phyloP scores from a whole-genome alignment of 2,329 filamentous ascomycete genomes.

The Mollisia scopiformis region DNA sequence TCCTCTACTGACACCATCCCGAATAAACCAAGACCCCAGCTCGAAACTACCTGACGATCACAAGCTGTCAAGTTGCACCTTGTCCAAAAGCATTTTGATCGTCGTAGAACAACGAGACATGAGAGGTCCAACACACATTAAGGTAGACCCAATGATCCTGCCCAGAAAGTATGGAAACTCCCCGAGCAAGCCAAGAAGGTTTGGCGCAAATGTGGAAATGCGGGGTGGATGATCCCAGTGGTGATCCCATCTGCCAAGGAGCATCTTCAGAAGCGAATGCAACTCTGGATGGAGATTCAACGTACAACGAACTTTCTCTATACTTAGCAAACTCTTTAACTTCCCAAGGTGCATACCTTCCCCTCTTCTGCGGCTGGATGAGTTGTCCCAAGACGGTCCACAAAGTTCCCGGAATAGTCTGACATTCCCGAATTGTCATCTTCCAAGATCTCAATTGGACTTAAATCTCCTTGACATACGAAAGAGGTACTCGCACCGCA shows the following conservation, averaged over 20 bases:
- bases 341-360: not conserved
- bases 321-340: too few relatives aligned
- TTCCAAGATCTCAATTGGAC: not conserved
- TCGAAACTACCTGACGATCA: not conserved
- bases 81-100: not conserved
- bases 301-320: too few relatives aligned
- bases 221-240: not conserved
- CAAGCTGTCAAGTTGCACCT: not conserved
- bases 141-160: not conserved
- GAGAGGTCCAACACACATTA: not conserved
- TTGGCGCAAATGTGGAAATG: not conserved
- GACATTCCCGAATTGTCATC: not conserved
- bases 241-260: not conserved
- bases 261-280: not conserved
- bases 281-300: not conserved
- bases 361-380: too few relatives aligned
- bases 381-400: too few relatives aligned
- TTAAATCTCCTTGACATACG: not conserved
- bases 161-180: not conserved
- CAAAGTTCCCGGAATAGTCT: not conserved
- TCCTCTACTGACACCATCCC: not conserved
- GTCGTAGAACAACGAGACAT: not conserved
- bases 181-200: too few relatives aligned
- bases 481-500: not conserved
- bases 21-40: not conserved